Percentiles rank a stretch among this genome's conserved stretches.
phyloP scores from a whole-genome alignment of 306 rosid species.

The Glycine tomentella region DNA sequence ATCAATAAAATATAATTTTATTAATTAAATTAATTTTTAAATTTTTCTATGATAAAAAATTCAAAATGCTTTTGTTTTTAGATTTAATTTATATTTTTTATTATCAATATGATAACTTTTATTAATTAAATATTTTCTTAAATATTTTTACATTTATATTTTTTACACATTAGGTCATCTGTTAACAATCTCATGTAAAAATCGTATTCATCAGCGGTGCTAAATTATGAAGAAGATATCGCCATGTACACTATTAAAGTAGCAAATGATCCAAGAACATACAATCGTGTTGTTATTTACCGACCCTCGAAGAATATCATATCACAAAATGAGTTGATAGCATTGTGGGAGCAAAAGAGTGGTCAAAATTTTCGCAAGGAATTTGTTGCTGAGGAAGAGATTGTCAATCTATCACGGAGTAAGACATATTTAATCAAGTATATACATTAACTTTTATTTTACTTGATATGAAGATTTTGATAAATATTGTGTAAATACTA shows the following conservation, averaged over 20 bases:
- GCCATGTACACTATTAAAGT: constrained; percentile 54
- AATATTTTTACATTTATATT: no score
- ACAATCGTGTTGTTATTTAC: constrained; percentile 43
- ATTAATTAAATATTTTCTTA: no score
- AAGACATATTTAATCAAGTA: background rate
- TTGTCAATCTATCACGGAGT: constrained; percentile 36
- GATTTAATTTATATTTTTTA: no score
- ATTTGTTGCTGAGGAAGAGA: constrained; percentile 38
- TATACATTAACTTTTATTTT: background rate
- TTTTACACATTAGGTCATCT: no score
- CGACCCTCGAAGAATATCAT: constrained; percentile 43
- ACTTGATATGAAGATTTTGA: background rate
- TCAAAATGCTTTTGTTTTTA: no score
- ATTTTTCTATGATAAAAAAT: no score
- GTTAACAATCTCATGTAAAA: no score
- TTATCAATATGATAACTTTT: no score
- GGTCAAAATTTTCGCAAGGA: constrained; percentile 31
- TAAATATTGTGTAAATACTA: background rate
- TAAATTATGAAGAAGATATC: constrained; percentile 58
- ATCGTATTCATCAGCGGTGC: constrained; percentile 35
- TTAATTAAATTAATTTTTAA: no score
- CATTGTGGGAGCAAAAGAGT: constrained; percentile 54
- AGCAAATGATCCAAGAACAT: constrained; percentile 55
- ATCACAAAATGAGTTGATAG: constrained; percentile 56
- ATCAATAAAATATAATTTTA: no score